A percentile compares a stretch with the other conserved stretches of the same genome.
phyloP scores from a whole-genome alignment of 331 rosid species.

The Malus hybrid region DNA sequence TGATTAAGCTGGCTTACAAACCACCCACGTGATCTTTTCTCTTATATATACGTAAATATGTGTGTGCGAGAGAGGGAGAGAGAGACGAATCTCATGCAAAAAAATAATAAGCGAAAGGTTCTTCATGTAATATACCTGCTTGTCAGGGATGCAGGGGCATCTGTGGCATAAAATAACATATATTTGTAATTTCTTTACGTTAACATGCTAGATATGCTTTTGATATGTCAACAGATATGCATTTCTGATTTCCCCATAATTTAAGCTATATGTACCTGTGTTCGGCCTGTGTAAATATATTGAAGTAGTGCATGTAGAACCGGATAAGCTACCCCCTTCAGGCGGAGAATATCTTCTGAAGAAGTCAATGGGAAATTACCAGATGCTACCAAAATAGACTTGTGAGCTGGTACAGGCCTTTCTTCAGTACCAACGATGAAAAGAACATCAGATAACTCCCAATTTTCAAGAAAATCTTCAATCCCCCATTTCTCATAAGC shows the following conservation, averaged over 20 bases:
- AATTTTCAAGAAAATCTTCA: conserved; percentile 64
- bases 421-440: conserved; percentile 59
- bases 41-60: not conserved
- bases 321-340: conserved; percentile 40
- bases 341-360: conserved; percentile 42
- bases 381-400: conserved; percentile 68
- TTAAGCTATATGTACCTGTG: conserved; percentile 39
- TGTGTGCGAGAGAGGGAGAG: not conserved
- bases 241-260: conserved; percentile 2
- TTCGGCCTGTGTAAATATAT: conserved; percentile 79
- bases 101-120: not conserved
- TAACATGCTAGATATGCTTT: not conserved
- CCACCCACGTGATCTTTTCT: not conserved
- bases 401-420: conserved; percentile 88
- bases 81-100: not conserved
- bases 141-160: not conserved
- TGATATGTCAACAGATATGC: not conserved
- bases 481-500: conserved; percentile 81
- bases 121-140: not conserved
- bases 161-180: not conserved
- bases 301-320: conserved; percentile 74
- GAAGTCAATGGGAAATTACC: conserved; percentile 52
- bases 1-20: not conserved
- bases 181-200: not conserved
- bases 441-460: conserved; percentile 73